phyloP scores from a whole-genome alignment of 106 monocot species.

The Agapanthus africanus region DNA sequence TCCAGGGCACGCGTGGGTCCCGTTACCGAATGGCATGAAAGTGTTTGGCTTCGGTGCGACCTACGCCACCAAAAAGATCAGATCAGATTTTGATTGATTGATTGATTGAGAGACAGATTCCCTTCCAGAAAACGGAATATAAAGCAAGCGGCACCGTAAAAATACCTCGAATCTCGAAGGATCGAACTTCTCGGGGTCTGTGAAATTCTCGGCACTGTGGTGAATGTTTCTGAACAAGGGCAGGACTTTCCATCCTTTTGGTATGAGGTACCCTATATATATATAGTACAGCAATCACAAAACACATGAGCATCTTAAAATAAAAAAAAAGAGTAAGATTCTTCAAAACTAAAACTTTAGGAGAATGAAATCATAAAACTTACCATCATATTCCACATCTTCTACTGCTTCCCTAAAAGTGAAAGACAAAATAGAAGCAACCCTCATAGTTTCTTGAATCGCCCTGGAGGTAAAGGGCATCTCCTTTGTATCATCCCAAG shows the following conservation, averaged over 20 bases:
- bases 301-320: no score
- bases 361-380: neutral
- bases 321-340: no score
- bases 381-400: constrained; percentile 86
- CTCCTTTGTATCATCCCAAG: constrained; percentile 72
- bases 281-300: no score
- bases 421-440: constrained; percentile 82
- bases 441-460: constrained; percentile 87
- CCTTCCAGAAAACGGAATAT: no score
- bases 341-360: no score
- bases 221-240: constrained; percentile 90
- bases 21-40: constrained; percentile 85
- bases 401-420: constrained; percentile 92
- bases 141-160: no score
- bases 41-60: constrained; percentile 67
- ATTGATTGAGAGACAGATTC: no score
- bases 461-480: constrained; percentile 74
- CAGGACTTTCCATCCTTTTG: constrained; percentile 93
- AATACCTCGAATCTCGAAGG: constrained; percentile 92
- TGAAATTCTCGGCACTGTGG: constrained; percentile 69
- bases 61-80: constrained; percentile 22
- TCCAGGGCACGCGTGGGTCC: constrained; percentile 87
- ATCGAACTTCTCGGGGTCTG: constrained; percentile 74
- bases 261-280: constrained; percentile 88
- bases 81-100: neutral